Evolutionary conservation across 257 asterid species (phyloP).

Genomic region (Penstemon eatonii): DNA sequence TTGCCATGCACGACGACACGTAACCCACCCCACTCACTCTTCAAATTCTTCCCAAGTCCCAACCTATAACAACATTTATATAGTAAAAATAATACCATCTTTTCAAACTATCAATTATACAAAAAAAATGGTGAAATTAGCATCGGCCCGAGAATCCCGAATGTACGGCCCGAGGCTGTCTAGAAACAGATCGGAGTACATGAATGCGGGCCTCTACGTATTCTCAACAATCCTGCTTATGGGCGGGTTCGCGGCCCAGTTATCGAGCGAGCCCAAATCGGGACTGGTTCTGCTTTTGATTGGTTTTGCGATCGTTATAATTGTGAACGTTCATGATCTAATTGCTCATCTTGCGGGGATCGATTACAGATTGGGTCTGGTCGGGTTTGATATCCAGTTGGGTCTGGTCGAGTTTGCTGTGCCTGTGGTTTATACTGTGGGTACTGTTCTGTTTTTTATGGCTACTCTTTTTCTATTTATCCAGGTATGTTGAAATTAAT

Average conservation of each 20-base stretch:
- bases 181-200: constrained; percentile 70
- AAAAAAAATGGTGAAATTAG: constrained; percentile 76
- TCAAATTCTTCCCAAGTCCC: not conserved
- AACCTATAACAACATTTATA: not conserved
- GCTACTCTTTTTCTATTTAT: constrained; percentile 70
- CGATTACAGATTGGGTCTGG: constrained; percentile 54
- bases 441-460: constrained; percentile 52
- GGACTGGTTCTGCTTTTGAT: constrained; percentile 68
- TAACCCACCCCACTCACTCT: not conserved
- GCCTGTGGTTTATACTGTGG: constrained; percentile 52
- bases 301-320: constrained; percentile 38
- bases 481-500: constrained; percentile 40
- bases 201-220: constrained; percentile 78
- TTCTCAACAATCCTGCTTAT: constrained; percentile 64
- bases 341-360: constrained; percentile 75
- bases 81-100: constrained; percentile 3
- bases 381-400: constrained; percentile 63
- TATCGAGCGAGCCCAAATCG: constrained; percentile 59
- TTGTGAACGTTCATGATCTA: constrained; percentile 78
- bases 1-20: constrained; percentile 25
- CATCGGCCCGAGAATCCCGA: constrained; percentile 78
- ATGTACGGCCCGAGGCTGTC: constrained; percentile 69
- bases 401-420: constrained; percentile 75
- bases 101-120: not conserved
- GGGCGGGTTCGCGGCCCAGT: constrained; percentile 67